Percentiles rank a stretch among this genome's conserved stretches.
Evolutionary conservation across 78 protist species (phyloP).

Genomic region (Reticulomyxa filosa): DNA sequence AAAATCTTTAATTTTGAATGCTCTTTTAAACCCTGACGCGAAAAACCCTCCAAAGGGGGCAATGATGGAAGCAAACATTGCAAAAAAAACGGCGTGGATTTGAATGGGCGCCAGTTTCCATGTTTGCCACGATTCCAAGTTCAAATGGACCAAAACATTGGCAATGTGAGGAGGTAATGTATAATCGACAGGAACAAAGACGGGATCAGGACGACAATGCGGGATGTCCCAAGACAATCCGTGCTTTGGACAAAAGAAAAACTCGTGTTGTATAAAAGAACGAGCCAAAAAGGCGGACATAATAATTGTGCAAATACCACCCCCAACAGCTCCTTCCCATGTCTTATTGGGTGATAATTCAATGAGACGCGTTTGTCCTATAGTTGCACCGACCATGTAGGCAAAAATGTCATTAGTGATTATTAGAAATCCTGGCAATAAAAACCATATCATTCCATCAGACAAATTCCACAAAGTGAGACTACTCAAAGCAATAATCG

Average conservation of each 20-base stretch:
- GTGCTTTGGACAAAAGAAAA: background rate
- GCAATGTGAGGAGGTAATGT: background rate
- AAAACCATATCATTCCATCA: background rate
- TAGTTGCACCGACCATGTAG: background rate
- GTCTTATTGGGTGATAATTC: conserved; percentile 2
- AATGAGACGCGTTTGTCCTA: background rate
- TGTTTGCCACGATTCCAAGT: background rate
- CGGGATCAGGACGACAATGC: background rate
- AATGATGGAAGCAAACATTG: conserved; percentile 2
- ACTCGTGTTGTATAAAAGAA: background rate
- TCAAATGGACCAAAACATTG: background rate
- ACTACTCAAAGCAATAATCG: background rate
- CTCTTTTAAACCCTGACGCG: background rate
- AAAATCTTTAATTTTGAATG: background rate
- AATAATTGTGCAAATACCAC: background rate
- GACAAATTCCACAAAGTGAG: background rate
- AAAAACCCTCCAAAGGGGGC: conserved; percentile 4
- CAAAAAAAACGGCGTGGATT: background rate
- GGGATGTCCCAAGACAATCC: background rate
- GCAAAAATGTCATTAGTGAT: background rate
- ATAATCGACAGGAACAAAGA: background rate
- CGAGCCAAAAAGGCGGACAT: background rate
- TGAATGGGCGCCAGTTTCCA: background rate
- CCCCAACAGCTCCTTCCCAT: background rate
- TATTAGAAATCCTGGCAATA: background rate